A percentile compares a stretch with the other conserved stretches of the same genome.
phyloP scores from a whole-genome alignment of 2,329 filamentous ascomycete species.

The Bipolaris gigantea region DNA sequence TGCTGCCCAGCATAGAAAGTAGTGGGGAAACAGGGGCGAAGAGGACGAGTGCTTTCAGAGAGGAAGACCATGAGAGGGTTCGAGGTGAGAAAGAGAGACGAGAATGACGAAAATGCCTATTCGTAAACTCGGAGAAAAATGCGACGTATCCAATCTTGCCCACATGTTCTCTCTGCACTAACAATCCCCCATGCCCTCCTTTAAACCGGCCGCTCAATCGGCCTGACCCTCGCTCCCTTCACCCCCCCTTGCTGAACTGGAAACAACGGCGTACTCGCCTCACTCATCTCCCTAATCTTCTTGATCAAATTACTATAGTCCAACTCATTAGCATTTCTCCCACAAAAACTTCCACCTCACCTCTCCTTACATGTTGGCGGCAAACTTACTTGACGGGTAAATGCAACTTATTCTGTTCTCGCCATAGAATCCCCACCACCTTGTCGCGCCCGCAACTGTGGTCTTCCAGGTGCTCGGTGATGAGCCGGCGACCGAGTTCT shows the following conservation, averaged over 20 bases:
- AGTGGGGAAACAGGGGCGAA: not conserved
- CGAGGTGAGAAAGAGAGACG: not conserved
- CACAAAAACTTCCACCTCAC: not conserved
- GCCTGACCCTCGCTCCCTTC: conserved; percentile 1
- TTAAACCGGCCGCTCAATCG: conserved; percentile 19
- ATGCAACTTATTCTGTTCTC: conserved; percentile 50
- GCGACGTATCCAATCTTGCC: too few relatives aligned
- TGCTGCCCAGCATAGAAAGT: conserved; percentile 14
- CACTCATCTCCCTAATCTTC: conserved; percentile 49
- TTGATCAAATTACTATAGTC: conserved; percentile 49
- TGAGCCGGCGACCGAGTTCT: conserved; percentile 57
- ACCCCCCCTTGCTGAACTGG: conserved; percentile 6
- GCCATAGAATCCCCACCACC: conserved; percentile 56
- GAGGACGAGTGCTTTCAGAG: not conserved
- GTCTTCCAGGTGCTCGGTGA: conserved; percentile 62
- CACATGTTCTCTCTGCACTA: too few relatives aligned
- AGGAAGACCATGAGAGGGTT: too few relatives aligned
- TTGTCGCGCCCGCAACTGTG: conserved; percentile 61
- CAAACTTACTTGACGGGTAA: conserved; percentile 46
- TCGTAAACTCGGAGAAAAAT: too few relatives aligned
- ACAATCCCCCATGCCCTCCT: not conserved
- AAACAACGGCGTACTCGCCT: conserved; percentile 34
- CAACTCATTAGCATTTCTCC: not conserved
- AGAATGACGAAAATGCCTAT: too few relatives aligned
- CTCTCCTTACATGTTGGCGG: too few relatives aligned